A percentile compares a stretch with the other conserved stretches of the same genome.
Conservation (phyloP, 2,329 filamentous ascomycete species). For the Fusarium goolgardi region DNA sequence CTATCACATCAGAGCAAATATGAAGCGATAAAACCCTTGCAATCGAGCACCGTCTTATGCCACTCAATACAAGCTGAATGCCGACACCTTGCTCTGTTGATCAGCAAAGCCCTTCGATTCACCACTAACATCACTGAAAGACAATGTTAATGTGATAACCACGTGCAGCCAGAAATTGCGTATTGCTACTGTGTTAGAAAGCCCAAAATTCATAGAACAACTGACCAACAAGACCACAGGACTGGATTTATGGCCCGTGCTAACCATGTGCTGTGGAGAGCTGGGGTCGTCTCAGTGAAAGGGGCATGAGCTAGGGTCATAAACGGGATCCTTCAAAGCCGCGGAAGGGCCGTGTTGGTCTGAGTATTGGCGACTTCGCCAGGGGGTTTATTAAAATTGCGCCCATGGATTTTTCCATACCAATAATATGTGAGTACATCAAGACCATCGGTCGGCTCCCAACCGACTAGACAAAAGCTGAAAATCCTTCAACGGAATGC, state of each 20-base stretch:
- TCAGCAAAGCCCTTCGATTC: neutral
- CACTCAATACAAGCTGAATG: constrained; percentile 5
- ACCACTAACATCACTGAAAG: constrained; percentile 12
- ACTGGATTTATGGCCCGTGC: constrained; percentile 3
- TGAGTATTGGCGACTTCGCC: constrained; percentile 4
- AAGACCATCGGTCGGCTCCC: neutral
- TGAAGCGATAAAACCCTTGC: constrained; percentile 25
- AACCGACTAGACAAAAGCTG: constrained; percentile 15
- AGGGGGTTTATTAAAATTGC: constrained; percentile 33
- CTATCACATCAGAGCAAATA: constrained; percentile 22
- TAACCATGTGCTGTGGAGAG: constrained; percentile 11
- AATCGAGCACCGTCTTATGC: constrained; percentile 9
- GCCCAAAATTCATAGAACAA: neutral
- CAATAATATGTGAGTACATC: constrained; percentile 18
- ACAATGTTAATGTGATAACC: constrained; percentile 7
- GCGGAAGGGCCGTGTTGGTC: constrained; percentile 27
- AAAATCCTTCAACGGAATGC: constrained; percentile 8
- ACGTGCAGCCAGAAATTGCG: constrained; percentile 9
- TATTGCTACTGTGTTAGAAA: neutral
- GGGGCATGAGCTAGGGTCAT: constrained; percentile 26
- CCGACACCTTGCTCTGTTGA: neutral
- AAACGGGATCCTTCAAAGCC: constrained; percentile 9
- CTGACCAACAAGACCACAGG: neutral
- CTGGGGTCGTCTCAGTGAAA: constrained; percentile 22
- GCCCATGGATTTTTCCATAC: constrained; percentile 12